Conservation (phyloP, 2,329 filamentous ascomycete species). For the Hirsutella minnesotensis region DNA sequence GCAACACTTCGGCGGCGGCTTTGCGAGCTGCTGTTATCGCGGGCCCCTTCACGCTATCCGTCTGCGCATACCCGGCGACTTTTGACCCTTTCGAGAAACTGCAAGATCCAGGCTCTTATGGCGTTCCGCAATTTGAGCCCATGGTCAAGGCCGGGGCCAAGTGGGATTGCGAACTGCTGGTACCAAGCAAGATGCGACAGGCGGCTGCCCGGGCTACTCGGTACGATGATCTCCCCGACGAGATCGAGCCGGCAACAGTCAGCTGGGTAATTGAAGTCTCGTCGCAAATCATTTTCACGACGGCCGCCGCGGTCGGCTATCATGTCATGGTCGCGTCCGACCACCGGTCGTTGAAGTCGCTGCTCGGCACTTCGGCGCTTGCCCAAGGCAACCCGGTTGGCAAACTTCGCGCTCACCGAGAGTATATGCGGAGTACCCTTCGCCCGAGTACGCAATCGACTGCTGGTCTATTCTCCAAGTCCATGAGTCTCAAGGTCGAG, state of each 20-base stretch:
- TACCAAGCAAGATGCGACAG: slow-evolving; percentile 68
- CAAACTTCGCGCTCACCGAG: slow-evolving; percentile 65
- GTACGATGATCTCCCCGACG: slow-evolving; percentile 28
- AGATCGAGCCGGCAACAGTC: slow-evolving; percentile 37
- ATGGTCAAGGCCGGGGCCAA: slow-evolving; percentile 88
- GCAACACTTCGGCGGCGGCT: slow-evolving; percentile 82
- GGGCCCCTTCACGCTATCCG: slow-evolving; percentile 83
- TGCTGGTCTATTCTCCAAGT: slow-evolving; percentile 74
- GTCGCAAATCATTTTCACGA: slow-evolving; percentile 90
- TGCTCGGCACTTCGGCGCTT: slow-evolving; percentile 39
- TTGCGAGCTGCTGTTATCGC: slow-evolving; percentile 92
- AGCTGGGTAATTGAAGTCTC: slow-evolving; percentile 87
- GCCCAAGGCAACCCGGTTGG: slow-evolving; percentile 46
- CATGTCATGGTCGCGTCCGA: slow-evolving; percentile 81
- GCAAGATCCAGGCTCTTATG: slow-evolving; percentile 56
- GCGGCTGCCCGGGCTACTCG: slow-evolving; percentile 36
- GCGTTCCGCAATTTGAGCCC: slow-evolving; percentile 83
- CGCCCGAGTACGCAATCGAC: slow-evolving; percentile 49
- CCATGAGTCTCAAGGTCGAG: slow-evolving; percentile 67
- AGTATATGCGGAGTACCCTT: slow-evolving; percentile 43
- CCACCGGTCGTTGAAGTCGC: slow-evolving; percentile 57
- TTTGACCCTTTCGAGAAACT: slow-evolving; percentile 78
- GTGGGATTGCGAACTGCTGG: slow-evolving; percentile 68
- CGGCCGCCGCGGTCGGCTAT: slow-evolving; percentile 74
- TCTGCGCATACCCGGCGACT: slow-evolving; percentile 70